Percentiles rank a stretch among this genome's conserved stretches.
These are phyloP conservation scores for Letharia columbiana DNA, from an alignment of 495 filamentous ascomycete species.

Conservation along the genomic window DNA sequence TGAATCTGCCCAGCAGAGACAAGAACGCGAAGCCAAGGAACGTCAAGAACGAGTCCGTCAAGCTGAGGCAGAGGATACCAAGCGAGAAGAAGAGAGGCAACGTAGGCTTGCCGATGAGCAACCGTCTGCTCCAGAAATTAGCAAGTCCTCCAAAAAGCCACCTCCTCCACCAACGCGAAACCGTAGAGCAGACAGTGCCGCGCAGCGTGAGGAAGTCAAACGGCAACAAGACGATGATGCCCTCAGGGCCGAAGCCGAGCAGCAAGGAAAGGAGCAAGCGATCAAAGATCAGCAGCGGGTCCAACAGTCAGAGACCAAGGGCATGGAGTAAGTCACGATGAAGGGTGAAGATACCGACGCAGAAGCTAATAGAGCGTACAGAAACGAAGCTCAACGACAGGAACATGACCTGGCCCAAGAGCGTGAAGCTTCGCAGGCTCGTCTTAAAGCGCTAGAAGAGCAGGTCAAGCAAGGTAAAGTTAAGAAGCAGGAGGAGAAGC, in stretches of 20 bases:
- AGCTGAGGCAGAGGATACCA: slow-evolving; percentile 93
- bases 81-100: slow-evolving; percentile 79
- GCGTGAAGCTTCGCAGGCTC: slow-evolving; percentile 70
- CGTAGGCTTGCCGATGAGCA: slow-evolving; percentile 78
- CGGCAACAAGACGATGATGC: slow-evolving; percentile 47
- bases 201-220: slow-evolving; percentile 43
- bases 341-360: not conserved
- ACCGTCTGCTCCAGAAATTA: slow-evolving; percentile 49
- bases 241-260: slow-evolving; percentile 41
- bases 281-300: slow-evolving; percentile 65
- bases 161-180: slow-evolving; percentile 79
- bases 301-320: slow-evolving; percentile 62
- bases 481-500: slow-evolving; percentile 95
- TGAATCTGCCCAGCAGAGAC: slow-evolving; percentile 73
- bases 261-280: slow-evolving; percentile 48
- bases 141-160: slow-evolving; percentile 58
- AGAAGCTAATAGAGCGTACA: slow-evolving; percentile 30
- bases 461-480: slow-evolving; percentile 89
- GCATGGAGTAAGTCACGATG: slow-evolving; percentile 68
- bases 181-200: slow-evolving; percentile 52
- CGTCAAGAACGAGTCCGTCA: slow-evolving; percentile 75
- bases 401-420: slow-evolving; percentile 74
- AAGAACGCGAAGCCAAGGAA: slow-evolving; percentile 82
- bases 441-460: slow-evolving; percentile 82
- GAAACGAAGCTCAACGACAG: slow-evolving; percentile 64